Conservation (phyloP, 345 rosid genomes). For the Ailanthus altissimus region DNA sequence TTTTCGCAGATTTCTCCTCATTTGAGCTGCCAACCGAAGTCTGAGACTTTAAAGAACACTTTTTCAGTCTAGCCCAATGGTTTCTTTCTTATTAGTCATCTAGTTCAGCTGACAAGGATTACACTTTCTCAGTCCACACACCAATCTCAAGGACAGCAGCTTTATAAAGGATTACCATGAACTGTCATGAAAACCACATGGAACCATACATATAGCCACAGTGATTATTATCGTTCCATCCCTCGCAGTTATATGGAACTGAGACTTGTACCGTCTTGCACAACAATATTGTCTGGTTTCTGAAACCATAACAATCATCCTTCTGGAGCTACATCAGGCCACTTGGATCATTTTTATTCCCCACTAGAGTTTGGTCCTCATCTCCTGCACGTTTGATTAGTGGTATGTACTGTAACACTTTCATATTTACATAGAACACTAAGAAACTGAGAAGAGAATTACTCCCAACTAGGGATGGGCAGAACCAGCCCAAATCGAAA, state of each 20-base stretch:
- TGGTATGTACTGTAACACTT: background rate
- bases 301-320: background rate
- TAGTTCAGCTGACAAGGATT: background rate
- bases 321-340: background rate
- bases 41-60: background rate
- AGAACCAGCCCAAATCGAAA: too few species aligned
- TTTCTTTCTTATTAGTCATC: conserved; percentile 10
- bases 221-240: background rate
- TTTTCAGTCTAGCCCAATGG: background rate
- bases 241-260: background rate
- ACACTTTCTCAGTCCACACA: background rate
- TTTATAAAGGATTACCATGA: background rate
- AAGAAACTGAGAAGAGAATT: background rate
- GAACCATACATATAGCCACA: background rate
- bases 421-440: conserved; percentile 6
- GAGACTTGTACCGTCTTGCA: background rate
- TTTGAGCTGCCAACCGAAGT: background rate
- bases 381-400: conserved; percentile 3
- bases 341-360: background rate
- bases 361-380: conserved; percentile 11
- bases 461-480: too few species aligned
- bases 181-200: background rate
- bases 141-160: background rate
- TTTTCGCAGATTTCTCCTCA: conserved; percentile 7
- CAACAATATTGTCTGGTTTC: background rate